Conservation (phyloP, 2,329 filamentous ascomycete genomes). For the Neoarthrinium moseri region DNA sequence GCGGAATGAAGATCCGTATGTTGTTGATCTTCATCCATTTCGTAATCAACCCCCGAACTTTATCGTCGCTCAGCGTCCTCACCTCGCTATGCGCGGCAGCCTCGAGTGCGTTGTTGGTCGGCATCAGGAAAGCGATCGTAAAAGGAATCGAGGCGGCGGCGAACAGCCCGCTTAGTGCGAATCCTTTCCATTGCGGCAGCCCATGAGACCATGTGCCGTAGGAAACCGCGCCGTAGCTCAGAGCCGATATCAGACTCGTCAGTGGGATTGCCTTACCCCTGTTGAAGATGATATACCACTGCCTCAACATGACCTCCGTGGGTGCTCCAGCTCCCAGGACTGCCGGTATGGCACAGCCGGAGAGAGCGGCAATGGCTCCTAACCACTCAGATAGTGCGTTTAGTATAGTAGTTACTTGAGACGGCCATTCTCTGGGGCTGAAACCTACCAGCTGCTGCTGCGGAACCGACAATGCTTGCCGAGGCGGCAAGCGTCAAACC, state of each 20-base stretch:
- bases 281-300: conserved; percentile 19
- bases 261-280: conserved; percentile 16
- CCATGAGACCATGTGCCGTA: conserved; percentile 15
- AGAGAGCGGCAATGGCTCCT: conserved; percentile 18
- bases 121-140: conserved; percentile 18
- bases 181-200: conserved; percentile 22
- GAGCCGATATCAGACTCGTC: conserved; percentile 15
- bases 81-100: conserved; percentile 14
- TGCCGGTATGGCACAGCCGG: conserved; percentile 15
- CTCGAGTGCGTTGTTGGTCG: conserved; percentile 15
- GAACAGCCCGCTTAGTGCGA: conserved; percentile 18
- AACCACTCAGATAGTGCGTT: too few species aligned
- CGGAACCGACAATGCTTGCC: conserved; percentile 9
- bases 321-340: conserved; percentile 17
- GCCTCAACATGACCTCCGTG: conserved; percentile 18
- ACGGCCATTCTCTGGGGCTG: too few species aligned
- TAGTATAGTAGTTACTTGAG: too few species aligned
- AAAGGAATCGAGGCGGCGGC: conserved; percentile 17
- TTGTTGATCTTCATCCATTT: conserved; percentile 26
- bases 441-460: conserved; percentile 10
- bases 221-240: conserved; percentile 18
- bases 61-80: conserved; percentile 21
- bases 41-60: conserved; percentile 20
- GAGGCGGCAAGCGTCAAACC: conserved; percentile 11
- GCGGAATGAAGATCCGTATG: conserved; percentile 20